phyloP scores from a whole-genome alignment of 495 filamentous ascomycete species.

The Apiosordaria backusii region DNA sequence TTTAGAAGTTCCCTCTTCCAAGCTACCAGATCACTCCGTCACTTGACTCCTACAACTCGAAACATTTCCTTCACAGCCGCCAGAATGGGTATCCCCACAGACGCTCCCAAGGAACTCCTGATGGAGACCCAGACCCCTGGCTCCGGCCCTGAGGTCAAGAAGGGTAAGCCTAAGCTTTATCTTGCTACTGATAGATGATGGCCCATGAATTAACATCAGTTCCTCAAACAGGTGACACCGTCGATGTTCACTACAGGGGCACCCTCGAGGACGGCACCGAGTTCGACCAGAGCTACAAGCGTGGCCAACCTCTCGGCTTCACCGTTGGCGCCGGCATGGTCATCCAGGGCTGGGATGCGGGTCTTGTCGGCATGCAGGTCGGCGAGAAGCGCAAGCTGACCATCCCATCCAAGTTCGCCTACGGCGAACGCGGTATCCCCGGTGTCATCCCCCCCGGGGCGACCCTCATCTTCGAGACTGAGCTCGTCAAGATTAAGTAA shows the following conservation, averaged over 20 bases:
- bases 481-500: conserved; percentile 73
- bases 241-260: conserved; percentile 34
- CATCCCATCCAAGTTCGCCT: conserved; percentile 71
- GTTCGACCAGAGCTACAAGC: conserved; percentile 53
- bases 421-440: conserved; percentile 64
- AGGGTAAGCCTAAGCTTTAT: conserved; percentile 24
- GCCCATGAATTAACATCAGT: not conserved
- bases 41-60: conserved; percentile 11
- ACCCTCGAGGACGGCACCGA: conserved; percentile 32
- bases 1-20: conserved; percentile 5
- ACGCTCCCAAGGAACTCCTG: conserved; percentile 27
- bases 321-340: conserved; percentile 66
- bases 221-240: conserved; percentile 26
- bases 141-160: conserved; percentile 28
- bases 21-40: conserved; percentile 13
- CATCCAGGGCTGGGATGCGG: conserved; percentile 83
- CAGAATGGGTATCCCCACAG: conserved; percentile 31
- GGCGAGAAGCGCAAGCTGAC: conserved; percentile 76
- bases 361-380: conserved; percentile 82
- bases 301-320: conserved; percentile 65
- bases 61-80: conserved; percentile 6
- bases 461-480: conserved; percentile 70
- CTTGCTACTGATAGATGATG: not conserved
- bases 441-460: conserved; percentile 48
- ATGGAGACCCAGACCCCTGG: conserved; percentile 26